These are phyloP conservation scores for Cryptosporidium meleagridis DNA, from an alignment of 169 alveolate genomes.

Conservation along the genomic window DNA sequence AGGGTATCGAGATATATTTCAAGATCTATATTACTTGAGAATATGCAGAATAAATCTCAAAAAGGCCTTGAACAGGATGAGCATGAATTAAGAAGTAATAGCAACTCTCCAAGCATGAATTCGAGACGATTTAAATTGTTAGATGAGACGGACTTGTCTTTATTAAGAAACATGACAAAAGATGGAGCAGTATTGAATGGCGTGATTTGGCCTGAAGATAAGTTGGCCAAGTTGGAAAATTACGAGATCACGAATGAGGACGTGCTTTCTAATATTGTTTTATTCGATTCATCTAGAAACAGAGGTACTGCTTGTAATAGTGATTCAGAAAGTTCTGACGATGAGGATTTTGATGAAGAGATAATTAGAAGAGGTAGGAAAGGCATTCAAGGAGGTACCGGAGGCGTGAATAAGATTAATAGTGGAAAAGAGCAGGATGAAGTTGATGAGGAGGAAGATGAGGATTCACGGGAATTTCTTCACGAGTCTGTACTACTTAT, in stretches of 20 bases:
- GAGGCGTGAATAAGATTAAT: not conserved
- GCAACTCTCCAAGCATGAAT: not conserved
- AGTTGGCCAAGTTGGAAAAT: not conserved
- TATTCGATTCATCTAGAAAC: not conserved
- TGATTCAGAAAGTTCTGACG: not conserved
- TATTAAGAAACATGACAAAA: not conserved
- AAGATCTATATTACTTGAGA: slow-evolving; percentile 9
- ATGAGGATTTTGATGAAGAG: not conserved
- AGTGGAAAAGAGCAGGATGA: not conserved
- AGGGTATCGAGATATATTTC: slow-evolving; percentile 26
- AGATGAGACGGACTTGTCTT: not conserved
- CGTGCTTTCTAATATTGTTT: slow-evolving; percentile 10
- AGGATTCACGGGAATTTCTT: slow-evolving; percentile 23
- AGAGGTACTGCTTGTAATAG: not conserved
- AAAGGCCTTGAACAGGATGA: not conserved
- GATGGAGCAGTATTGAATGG: slow-evolving; percentile 7
- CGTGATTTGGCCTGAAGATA: slow-evolving; percentile 47
- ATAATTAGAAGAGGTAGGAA: not conserved
- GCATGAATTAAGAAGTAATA: not conserved
- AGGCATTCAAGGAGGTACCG: not conserved
- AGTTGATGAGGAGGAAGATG: not conserved
- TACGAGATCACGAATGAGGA: slow-evolving; percentile 10
- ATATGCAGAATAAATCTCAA: not conserved
- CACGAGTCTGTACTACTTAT: slow-evolving; percentile 13
- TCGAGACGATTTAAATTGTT: slow-evolving; percentile 2